Percentiles rank a stretch among this genome's conserved stretches.
Conservation (phyloP, 805 yeast genomes). For the Starmerella sp. region DNA sequence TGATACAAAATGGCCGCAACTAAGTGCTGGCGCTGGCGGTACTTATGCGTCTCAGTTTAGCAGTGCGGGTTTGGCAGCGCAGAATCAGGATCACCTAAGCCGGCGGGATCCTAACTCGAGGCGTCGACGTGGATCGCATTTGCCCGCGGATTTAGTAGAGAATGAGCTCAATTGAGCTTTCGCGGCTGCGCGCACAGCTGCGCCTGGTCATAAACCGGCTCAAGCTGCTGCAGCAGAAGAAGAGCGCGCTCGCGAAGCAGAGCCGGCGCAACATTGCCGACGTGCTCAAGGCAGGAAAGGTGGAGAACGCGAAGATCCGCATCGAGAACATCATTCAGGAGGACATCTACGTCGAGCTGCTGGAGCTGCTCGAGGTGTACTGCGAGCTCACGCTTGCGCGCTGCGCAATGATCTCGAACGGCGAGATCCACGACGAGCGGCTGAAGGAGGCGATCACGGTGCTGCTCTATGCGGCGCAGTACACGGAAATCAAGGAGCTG, state of each 20-base stretch:
- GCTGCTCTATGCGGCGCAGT: slow-evolving; percentile 55
- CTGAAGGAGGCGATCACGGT: slow-evolving; percentile 65
- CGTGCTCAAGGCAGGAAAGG: slow-evolving; percentile 55
- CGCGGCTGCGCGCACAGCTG: slow-evolving; percentile 20
- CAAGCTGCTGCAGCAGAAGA: slow-evolving; percentile 61
- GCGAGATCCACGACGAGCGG: slow-evolving; percentile 18
- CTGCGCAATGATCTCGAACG: slow-evolving; percentile 42
- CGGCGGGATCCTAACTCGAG: no score
- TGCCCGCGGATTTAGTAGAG: not conserved
- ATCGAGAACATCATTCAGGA: slow-evolving; percentile 77
- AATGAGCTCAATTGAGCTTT: slow-evolving; percentile 14
- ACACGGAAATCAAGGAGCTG: slow-evolving; percentile 68
- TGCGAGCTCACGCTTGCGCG: slow-evolving; percentile 74
- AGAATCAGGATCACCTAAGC: not conserved
- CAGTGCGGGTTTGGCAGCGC: not conserved
- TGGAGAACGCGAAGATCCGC: slow-evolving; percentile 69
- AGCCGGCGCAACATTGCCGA: slow-evolving; percentile 63
- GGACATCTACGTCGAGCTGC: slow-evolving; percentile 65
- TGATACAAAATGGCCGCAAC: not conserved
- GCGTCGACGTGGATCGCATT: not conserved
- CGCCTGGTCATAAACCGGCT: slow-evolving; percentile 62
- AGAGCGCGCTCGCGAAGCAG: slow-evolving; percentile 62
- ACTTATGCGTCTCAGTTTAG: not conserved
- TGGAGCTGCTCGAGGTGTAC: slow-evolving; percentile 69
- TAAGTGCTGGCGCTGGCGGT: not conserved